Conservation (phyloP, 129 eudicot species). For the Ambrosia trifida region DNA sequence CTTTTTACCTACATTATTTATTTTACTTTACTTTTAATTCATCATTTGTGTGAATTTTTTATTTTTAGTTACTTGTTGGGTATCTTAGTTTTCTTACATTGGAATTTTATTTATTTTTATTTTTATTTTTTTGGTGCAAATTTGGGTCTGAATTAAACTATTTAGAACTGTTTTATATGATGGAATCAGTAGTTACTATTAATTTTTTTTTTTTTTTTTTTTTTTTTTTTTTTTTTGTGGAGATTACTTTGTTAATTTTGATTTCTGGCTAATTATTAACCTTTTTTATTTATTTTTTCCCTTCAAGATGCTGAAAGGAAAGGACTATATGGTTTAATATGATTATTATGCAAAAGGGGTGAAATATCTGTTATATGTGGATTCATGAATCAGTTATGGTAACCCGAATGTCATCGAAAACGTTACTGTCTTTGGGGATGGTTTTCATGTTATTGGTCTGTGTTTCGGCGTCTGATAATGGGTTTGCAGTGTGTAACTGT, state of each 20-base stretch:
- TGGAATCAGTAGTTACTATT: not conserved
- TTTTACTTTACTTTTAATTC: not conserved
- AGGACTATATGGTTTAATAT: not conserved
- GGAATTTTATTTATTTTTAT: too few relatives aligned
- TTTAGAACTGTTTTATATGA: conserved; percentile 4
- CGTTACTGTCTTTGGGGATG: conserved; percentile 31
- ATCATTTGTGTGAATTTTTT: conserved; percentile 16
- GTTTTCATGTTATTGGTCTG: conserved; percentile 37
- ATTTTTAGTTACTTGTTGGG: conserved; percentile 18
- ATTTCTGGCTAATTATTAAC: conserved; percentile 15
- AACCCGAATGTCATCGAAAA: conserved; percentile 55
- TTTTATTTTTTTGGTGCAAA: not conserved
- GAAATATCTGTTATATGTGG: conserved; percentile 18
- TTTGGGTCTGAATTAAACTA: conserved; percentile 9
- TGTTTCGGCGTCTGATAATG: conserved; percentile 49
- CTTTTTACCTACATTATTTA: conserved; percentile 40
- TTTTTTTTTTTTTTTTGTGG: conserved; percentile 8
- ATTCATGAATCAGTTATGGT: conserved; percentile 22
- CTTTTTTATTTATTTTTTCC: too few relatives aligned
- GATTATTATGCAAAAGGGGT: conserved; percentile 20
- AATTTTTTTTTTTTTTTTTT: not conserved
- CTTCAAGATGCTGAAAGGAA: not conserved
- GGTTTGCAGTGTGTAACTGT: conserved; percentile 51
- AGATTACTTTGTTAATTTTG: not conserved
- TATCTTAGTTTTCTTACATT: conserved; percentile 7